Evolutionary conservation across 2,329 filamentous ascomycete species (phyloP), one percentile per base, ranked within the genome.

Genomic region (Zymoseptoria brevis): DNA sequence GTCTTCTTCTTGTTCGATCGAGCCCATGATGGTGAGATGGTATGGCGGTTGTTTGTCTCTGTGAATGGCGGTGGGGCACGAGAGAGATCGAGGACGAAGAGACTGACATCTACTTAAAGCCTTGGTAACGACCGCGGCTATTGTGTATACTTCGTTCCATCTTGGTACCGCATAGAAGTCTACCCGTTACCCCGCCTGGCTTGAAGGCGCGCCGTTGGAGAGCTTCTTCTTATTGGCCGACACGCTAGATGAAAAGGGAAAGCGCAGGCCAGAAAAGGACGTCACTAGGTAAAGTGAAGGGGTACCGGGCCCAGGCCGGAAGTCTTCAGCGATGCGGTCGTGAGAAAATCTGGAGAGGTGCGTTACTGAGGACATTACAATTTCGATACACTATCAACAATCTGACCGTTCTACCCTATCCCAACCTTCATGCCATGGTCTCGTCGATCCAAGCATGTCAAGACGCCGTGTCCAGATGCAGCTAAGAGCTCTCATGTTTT

Each of bases 381-480:
- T 45, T 45, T 45, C 35, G 35, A 45, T 45, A 45, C 57, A 59
- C 57, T 62, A 64, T 61, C 56, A 58, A 64, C 62, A 64, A 57
- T 62, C 58, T 62, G 60, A 61, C 52, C 56, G 57, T 56, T 22
- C 29, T 52, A 41, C 19, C 56, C 54, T 49, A 26, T 59, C 48
- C 53, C 53, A 53, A 52, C 54, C 56, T 54, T 57, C 48, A 54
- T 56, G 53, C 56, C 26, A 29, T 29, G 7, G 26, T 29, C 55
- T 55, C 58, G 54, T 57, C 56, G 60, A 58, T 50, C 59, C 13
- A 16, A 60, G 51, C 52, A 53, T 29, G 59, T 30, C 35, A 58
- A 51, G 56, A 54, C 58, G 56, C 60, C 58, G 35, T 57, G 30
- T 51, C 55, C 50, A 35, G 41, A 35, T 58, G 56, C 35, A 16